Base-by-base conservation (phyloP, 495 filamentous ascomycete species). In the Tricharina praecox region DNA sequence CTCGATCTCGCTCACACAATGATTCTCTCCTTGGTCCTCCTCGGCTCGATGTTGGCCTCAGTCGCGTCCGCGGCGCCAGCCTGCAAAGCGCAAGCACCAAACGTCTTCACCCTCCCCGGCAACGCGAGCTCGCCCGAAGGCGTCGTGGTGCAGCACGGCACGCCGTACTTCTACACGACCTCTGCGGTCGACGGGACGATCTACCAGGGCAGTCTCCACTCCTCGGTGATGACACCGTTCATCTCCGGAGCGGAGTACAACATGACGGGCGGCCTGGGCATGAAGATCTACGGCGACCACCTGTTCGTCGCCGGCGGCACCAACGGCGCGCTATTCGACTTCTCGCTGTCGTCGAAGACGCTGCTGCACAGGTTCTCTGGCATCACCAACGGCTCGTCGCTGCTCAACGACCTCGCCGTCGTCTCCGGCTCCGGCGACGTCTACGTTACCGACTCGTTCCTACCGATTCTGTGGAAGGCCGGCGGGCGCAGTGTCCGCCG, bases 51-150 rank as follows among this genome's bases (percentile, higher is more conserved):
- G n/a, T n/a, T n/a, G n/a, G n/a, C n/a, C n/a, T n/a, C n/a, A n/a
- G n/a, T n/a, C n/a, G n/a, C n/a, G n/a, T n/a, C n/a, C 28, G 28
- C 28, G 28, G 7, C 28, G 13, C 28, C 36, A 39, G 36, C 36
- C 36, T 16, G 13, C 8, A 39, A 16, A 15, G n/a, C n/a, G n/a
- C 36, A n/a, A 39, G 8, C 40, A 9, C 35, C 38, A 40, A 38
- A 45, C n/a, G 33, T 45, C n/a, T 54, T 47, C 43, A 34, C n/a
- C 15, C 28, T 52, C 21, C 45, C 49, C 13, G 45, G 50, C n/a
- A 48, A 43, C 5, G 42, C 32, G 26, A 37, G 32, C 15, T 50
- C 23, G 23, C 51, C 51, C 5, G 51, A 53, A 35, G 51, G 51
- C 10, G 35, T 53, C 9, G 48, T 42, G n/a, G 20, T 34, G 1